Evolutionary conservation across 352 stramenopile species (phyloP), one percentile per base, ranked within the genome.

Genomic region (Pythium volutum): DNA sequence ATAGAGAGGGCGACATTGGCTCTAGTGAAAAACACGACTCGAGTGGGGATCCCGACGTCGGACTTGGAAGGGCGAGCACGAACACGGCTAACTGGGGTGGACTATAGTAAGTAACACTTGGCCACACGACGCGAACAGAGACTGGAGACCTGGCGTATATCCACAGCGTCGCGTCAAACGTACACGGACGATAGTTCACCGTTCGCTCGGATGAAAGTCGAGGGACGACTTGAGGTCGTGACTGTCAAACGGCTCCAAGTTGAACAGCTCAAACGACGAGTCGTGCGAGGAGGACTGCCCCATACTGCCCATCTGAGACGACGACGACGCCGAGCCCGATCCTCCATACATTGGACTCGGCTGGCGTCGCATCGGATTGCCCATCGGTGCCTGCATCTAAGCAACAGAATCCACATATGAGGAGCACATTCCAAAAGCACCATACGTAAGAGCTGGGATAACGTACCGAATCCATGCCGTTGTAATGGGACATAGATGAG

Each of bases 381-480:
- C 59, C 55, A 64, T 69, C 9, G 55, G 49, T 4, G 39, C 50
- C 22, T 53, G 49, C 46, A 69, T 34, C 62, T 69, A n/a, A n/a
- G n/a, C n/a, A n/a, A n/a, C n/a, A 36, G n/a, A 5, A 38, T 48
- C 20, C 2, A 33, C 4, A 16, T 34, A 38, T 52, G 15, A 53
- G 23, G 58, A 43, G 15, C 3, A 54, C 36, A 15, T 36, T 16
- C 1, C 12, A 25, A 15, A 8, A 22, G 16, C 22, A 36, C 11
- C 12, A 25, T 23, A 11, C 60, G 33, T 16, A 42, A 22, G 27
- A n/a, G 20, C 22, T 5, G 42, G 63, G 26, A 53, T 14, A 29
- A 59, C 62, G 20, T 70, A 88, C 81, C 68, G 87, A 77, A 16
- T 90, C 81, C 73, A 89, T 84, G 52, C 56, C 67, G 51, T 72